Base-by-base conservation (phyloP, 257 asterid genomes). In the Nicotiana paniculata region DNA sequence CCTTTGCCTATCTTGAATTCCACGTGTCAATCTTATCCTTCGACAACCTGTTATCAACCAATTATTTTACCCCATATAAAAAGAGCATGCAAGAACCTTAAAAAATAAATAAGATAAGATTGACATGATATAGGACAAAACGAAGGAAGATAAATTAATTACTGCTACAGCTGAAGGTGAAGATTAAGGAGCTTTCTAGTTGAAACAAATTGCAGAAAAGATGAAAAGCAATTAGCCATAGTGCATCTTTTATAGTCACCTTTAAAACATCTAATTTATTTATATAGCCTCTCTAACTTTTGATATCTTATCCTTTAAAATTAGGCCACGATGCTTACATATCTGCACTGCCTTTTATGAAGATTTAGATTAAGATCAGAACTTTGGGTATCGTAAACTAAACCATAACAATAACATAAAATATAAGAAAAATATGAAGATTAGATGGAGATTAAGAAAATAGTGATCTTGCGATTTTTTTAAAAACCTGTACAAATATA, bases 291-390 rank as follows among this genome's bases (percentile, higher is more conserved):
- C 76, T 5, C 3, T 51, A 17, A 16, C 33, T 18, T 58, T 58
- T 3, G 16, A 61, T 9, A 3, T 53, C 57, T 57, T 37, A 57
- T 17, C 59, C 66, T 64, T 59, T 61, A 17, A 30, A 68, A 81
- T 63, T 59, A 64, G 76, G 69, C 67, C 58, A 84, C 9, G 18
- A 35, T 77, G 75, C 67, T 74, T 76, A 81, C 84, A 57, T 81
- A 77, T 85, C 81, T 81, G 46, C 85, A 81, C 82, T 46, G 26
- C 77, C 83, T 81, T 81, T 85, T 37, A 85, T n/a, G 87, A 72
- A 81, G 84, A 84, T 75, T 75, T 74, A 16, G 11, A 15, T 33
- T 15, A 81, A 63, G 70, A 75, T 12, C 79, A 53, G 33, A 57
- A 30, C 65, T 65, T 70, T 80, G 3, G 28, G 81, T 51, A 28